Base-by-base conservation (phyloP, 2,329 filamentous ascomycete species). In the Fusarium fujikuroi region DNA sequence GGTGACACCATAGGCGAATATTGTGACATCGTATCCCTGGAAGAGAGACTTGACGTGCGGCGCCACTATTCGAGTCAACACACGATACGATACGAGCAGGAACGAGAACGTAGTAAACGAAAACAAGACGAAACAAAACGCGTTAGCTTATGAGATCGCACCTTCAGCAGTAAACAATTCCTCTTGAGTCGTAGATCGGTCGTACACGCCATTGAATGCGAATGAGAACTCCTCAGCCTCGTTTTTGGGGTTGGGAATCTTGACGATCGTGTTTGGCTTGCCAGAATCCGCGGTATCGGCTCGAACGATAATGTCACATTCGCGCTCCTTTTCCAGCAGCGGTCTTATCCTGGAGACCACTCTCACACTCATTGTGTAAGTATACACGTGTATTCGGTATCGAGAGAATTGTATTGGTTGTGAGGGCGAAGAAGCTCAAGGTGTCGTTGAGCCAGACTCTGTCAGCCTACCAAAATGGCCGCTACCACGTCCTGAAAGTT, bases 211-310 rank as follows among this genome's bases (percentile, higher is more conserved):
- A 86, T 96, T 97, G 87, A 98, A 98, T 59, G 95, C 90, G 81
- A 98, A 99, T 60, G 93, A 95, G 83, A 95, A 98, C 79, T 95
- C 93, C 83, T 98, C 95, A 28, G 89, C 86, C 73, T 94, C 93
- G 79, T 98, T 98, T 85, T 96, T 97, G 1, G 95, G 95, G 80
- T 95, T 98, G 7, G 95, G 95, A 78, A 98, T 97, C 81, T 93
- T 92, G 79, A 98, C 91, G 36, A 97, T 84, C 32, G 87, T 91
- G 70, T 88, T 90, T 25, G 90, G 87, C 73, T 87, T 88, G 74
- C 88, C 88, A 52, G 89, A 84, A 58, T 91, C 88, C 64, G 86
- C 88, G 70, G 87, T 89, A 53, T 91, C 91, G 14, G 91, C 88
- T 54, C 85, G 86, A 75, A 98, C 92, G 76, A 98, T 97, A 69